Evolutionary conservation across 1,284 basidiomycete species (phyloP).

Genomic region (Apiotrichum domesticum): DNA sequence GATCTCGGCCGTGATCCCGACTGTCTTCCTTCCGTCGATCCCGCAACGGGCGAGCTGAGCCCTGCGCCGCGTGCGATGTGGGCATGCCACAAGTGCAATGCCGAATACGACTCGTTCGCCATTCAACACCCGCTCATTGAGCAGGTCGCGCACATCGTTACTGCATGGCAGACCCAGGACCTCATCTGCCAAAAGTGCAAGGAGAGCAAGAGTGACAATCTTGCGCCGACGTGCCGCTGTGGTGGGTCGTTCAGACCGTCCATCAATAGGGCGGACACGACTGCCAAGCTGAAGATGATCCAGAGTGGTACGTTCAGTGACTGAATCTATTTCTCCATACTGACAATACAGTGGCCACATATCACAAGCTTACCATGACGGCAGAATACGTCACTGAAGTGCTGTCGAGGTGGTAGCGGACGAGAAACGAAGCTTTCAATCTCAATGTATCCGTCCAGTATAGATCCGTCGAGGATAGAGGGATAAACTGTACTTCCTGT

Average conservation of each 20-base stretch:
- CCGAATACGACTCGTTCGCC: conserved; percentile 75
- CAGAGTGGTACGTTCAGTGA: conserved; percentile 50
- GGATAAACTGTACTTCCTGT: background rate
- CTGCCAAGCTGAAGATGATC: conserved; percentile 66
- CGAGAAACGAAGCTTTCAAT: background rate
- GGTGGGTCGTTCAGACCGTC: conserved; percentile 74
- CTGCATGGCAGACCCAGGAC: conserved; percentile 82
- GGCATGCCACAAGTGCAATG: conserved; percentile 59
- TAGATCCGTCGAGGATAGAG: too few relatives aligned
- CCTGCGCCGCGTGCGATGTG: conserved; percentile 46
- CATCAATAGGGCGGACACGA: conserved; percentile 62
- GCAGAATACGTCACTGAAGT: conserved; percentile 38
- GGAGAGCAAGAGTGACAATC: conserved; percentile 78
- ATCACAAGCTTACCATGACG: conserved; percentile 42
- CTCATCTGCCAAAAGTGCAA: conserved; percentile 73
- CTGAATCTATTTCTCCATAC: background rate
- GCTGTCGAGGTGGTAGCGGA: conserved; percentile 33
- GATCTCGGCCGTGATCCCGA: conserved; percentile 93
- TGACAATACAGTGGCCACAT: conserved; percentile 32
- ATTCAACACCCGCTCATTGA: conserved; percentile 85
- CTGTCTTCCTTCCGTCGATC: conserved; percentile 56
- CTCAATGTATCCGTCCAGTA: too few relatives aligned
- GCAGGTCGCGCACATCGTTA: conserved; percentile 64
- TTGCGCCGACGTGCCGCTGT: conserved; percentile 79
- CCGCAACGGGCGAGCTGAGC: conserved; percentile 28